Base-by-base conservation (phyloP, 2,329 filamentous ascomycete species). In the Colletotrichum gloeosporioides region DNA sequence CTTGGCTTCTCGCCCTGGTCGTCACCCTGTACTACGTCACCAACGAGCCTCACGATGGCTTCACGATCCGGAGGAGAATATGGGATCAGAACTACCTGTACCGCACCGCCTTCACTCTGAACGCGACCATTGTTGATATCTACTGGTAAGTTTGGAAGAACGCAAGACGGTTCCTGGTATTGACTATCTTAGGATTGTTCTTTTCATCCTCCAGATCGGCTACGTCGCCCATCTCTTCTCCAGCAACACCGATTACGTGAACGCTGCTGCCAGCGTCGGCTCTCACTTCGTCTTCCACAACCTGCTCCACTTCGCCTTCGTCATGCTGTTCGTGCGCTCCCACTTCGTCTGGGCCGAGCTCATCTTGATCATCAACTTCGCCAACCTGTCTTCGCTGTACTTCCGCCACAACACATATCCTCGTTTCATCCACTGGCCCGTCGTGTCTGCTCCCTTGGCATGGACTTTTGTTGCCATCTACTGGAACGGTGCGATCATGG, bases 381-480 rank as follows among this genome's bases (percentile, higher is more conserved):
- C 95, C 88, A 98, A 98, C 85, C 90, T 98, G 69, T 90, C 90
- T 10, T 89, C 90, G 44, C 90, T 96, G 36, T 98, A 98, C 87
- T 96, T 96, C 90, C 92, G 94, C 77, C 93, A 98, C 86, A 90
- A 90, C 25, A 90, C 90, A 0, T 93, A 93, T 71, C 92, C 94
- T 6, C 90, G 92, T 76, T 92, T 94, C 81, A 95, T 98, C 79
- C 95, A 98, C 85, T 87, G 93, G 13, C 92, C 95, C 8, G 92
- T 93, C 61, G 92, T 96, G 27, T 93, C 94, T 18, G 95, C 93
- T 0, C 96, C 96, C 8, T 88, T 98, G 79, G 95, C 94, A 2
- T 98, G 95, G 95, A 96, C 94, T 16, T 95, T 97, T 82, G 92
- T 96, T 16, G 94, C 95, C 34, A 89, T 98, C 69, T 96, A 96